phyloP scores from a whole-genome alignment of 192 early-diverging fungal genomes.

The Podila verticillata region DNA sequence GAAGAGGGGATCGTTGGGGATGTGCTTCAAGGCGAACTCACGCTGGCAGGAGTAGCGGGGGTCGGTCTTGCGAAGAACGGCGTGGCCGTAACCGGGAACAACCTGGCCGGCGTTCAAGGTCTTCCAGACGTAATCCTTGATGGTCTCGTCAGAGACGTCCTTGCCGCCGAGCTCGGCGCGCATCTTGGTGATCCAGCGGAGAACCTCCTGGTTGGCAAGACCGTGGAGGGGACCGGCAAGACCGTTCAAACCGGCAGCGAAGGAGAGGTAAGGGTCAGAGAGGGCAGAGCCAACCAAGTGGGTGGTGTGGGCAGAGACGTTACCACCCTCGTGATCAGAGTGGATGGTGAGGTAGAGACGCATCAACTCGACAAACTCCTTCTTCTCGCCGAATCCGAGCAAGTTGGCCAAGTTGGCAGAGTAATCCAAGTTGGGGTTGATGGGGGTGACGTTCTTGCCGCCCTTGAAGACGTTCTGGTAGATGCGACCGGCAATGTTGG shows the following conservation, averaged over 20 bases:
- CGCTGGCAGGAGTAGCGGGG: constrained; percentile 98
- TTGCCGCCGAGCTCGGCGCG: constrained; percentile 83
- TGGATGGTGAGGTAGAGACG: constrained; percentile 98
- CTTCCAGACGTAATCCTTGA: constrained; percentile 97
- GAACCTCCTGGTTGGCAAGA: constrained; percentile 99
- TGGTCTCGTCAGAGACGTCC: constrained; percentile 89
- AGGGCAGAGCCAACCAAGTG: constrained; percentile 55
- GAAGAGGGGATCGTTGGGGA: constrained; percentile 97
- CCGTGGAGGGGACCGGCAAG: constrained; percentile 99
- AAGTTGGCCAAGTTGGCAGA: constrained; percentile 93
- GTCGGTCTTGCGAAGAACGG: constrained; percentile 92
- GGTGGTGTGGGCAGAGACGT: constrained; percentile 96
- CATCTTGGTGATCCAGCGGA: constrained; percentile 97
- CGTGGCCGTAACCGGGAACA: constrained; percentile 98
- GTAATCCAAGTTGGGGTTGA: constrained; percentile 90
- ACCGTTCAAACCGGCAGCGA: constrained; percentile 96
- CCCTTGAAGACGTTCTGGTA: constrained; percentile 98
- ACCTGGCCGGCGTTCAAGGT: constrained; percentile 97
- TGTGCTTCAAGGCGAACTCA: constrained; percentile 98
- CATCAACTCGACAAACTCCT: constrained; percentile 94
- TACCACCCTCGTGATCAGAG: constrained; percentile 99
- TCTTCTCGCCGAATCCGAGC: constrained; percentile 87
- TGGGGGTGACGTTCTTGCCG: constrained; percentile 88
- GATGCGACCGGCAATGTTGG: constrained; percentile 93
- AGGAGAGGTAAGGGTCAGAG: constrained; percentile 98